Conservation (phyloP, 805 yeast species). For the Sporopachydermia lactativora region DNA sequence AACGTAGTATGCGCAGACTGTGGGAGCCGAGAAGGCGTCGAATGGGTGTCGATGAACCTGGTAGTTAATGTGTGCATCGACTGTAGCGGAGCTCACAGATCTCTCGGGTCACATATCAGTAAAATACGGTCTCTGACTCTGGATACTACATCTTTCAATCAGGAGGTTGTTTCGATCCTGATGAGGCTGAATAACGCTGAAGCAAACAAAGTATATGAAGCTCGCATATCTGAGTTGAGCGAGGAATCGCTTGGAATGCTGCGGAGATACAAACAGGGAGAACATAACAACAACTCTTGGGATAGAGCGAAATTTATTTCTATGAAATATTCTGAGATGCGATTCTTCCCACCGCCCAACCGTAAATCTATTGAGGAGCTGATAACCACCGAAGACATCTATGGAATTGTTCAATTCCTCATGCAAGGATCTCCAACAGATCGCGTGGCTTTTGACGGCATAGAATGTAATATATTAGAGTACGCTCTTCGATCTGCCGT, state of each 20-base stretch:
- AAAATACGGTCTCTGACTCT: constrained; percentile 67
- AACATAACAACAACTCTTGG: too few relatives aligned
- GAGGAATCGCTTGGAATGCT: neutral
- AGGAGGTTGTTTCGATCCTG: constrained; percentile 45
- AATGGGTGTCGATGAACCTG: constrained; percentile 76
- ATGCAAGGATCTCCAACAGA: neutral
- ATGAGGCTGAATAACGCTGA: constrained; percentile 37
- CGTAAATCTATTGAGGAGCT: neutral
- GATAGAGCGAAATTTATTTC: too few relatives aligned
- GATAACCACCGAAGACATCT: neutral
- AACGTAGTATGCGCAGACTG: constrained; percentile 74
- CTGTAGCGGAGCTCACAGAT: constrained; percentile 82
- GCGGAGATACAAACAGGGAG: neutral
- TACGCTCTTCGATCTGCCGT: neutral
- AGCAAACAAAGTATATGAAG: constrained; percentile 53
- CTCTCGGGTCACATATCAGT: constrained; percentile 70
- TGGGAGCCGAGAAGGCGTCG: constrained; percentile 46
- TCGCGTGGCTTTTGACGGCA: neutral
- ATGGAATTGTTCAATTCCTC: neutral
- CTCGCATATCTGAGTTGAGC: constrained; percentile 13
- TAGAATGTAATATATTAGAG: neutral
- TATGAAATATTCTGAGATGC: too few relatives aligned
- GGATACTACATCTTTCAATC: constrained; percentile 43
- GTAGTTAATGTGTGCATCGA: constrained; percentile 64
- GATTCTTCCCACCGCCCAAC: too few relatives aligned